Base-by-base conservation (phyloP, 2,329 filamentous ascomycete species). In the Cryphonectria nitschkei region DNA sequence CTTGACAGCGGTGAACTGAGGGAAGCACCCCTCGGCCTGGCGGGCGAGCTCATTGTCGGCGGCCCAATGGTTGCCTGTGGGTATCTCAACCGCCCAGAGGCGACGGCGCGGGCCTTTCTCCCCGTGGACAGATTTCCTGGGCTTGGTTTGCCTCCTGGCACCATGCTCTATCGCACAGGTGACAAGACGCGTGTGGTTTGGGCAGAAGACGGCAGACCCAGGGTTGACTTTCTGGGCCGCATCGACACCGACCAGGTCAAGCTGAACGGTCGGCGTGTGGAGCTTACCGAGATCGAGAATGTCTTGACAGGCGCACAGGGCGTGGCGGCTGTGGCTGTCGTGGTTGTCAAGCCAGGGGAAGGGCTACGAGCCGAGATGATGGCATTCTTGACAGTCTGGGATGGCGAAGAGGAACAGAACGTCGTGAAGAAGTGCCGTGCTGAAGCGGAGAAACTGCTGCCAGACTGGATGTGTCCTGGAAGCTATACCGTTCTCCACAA, bases 391-490 rank as follows among this genome's bases (percentile, higher is more conserved):
- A 46, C 43, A 5, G 16, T 46, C 14, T 46, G 29, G n/a, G 32
- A 29, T 14, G 29, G n/a, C 3, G n/a, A 32, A 19, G 29, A 61
- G 16, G 19, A 19, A 6, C 11, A n/a, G 22, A 11, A 34, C 22
- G 60, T 39, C 16, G 60, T 39, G 16, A 14, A 32, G 19, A n/a
- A 62, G 9, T 62, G 60, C n/a, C 34, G 26, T 43, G 74, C 80
- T 6, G 80, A 79, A 4, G 90, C 87, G 75, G 82, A 81, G 67
- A 81, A 81, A 68, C 88, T 86, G 84, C 79, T 92, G 5, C 88
- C 89, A 2, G 79, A 80, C 8, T 89, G 86, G 74, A 91, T 91
- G 89, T 78, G 90, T 3, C 89, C 89, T 1, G 81, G 81, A 13
- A 84, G 88, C 67, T 80, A 90, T 43, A 75, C 88, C 2, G 73